Percentiles rank a stretch among this genome's conserved stretches.
Conservation (phyloP, 306 rosid genomes). For the Pterocarpus macrocarpus region DNA sequence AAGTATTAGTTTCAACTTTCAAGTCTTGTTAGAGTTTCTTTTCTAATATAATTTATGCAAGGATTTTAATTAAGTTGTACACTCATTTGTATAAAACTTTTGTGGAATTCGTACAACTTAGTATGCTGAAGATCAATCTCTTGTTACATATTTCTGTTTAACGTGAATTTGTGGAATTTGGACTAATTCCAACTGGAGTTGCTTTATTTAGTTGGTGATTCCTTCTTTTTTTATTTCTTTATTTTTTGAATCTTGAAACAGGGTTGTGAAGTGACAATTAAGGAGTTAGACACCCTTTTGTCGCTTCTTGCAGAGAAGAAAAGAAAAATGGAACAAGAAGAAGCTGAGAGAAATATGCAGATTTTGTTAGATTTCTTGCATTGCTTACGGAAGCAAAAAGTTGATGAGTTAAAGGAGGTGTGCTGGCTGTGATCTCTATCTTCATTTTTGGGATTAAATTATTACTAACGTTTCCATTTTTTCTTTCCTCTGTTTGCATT, state of each 20-base stretch:
- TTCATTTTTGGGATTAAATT: constrained; percentile 16
- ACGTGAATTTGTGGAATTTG: constrained; percentile 20
- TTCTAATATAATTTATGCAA: constrained; percentile 12
- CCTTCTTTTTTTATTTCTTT: background rate
- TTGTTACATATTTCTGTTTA: constrained; percentile 5
- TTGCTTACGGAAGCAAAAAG: constrained; percentile 87
- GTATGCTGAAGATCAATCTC: background rate
- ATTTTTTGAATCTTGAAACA: constrained; percentile 45
- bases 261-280: constrained; percentile 93
- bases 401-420: constrained; percentile 90
- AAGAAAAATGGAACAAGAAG: constrained; percentile 99
- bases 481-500: constrained; percentile 28
- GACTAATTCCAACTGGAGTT: constrained; percentile 1
- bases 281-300: constrained; percentile 87
- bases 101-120: constrained; percentile 5
- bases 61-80: constrained; percentile 1
- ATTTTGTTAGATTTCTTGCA: constrained; percentile 87
- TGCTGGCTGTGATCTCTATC: constrained; percentile 37
- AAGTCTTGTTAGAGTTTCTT: background rate
- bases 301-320: constrained; percentile 84
- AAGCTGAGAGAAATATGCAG: constrained; percentile 96
- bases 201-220: constrained; percentile 35
- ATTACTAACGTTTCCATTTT: constrained; percentile 24
- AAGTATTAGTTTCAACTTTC: background rate
- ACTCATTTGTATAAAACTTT: constrained; percentile 11